phyloP scores from a whole-genome alignment of 148 eudicot genomes.

The Rhododendron simsii region DNA sequence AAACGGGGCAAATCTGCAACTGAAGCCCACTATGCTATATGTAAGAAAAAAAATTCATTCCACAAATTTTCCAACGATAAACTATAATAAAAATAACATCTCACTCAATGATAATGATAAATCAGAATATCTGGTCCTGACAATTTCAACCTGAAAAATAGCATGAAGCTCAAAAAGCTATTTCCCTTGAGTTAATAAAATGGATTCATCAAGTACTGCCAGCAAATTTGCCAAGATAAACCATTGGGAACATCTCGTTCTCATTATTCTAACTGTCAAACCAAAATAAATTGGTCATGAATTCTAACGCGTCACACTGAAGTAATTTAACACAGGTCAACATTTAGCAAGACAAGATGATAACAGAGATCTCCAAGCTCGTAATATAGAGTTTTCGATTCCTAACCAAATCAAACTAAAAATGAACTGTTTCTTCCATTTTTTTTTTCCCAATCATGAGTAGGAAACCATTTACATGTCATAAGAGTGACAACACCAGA shows the following conservation, averaged over 20 bases:
- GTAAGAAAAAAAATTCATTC: background rate
- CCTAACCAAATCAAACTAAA: no score
- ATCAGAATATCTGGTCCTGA: background rate
- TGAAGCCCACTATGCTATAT: background rate
- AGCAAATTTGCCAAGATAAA: background rate
- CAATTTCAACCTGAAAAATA: no score
- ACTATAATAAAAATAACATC: no score
- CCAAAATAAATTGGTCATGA: background rate
- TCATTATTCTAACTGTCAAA: background rate
- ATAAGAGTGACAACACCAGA: no score
- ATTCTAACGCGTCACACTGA: background rate
- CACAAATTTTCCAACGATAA: no score
- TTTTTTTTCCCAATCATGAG: no score
- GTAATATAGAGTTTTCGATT: no score
- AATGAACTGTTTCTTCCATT: no score
- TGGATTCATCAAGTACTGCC: background rate
- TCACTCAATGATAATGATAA: background rate
- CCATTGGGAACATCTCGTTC: background rate
- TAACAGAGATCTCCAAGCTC: no score
- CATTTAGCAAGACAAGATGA: no score
- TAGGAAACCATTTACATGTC: no score
- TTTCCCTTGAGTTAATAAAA: background rate
- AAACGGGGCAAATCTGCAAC: background rate
- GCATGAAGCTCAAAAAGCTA: background rate
- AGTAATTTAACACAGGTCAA: background rate